These are phyloP conservation scores for Blastobotrys robertii DNA, from an alignment of 805 yeast genomes.

Conservation along the genomic window DNA sequence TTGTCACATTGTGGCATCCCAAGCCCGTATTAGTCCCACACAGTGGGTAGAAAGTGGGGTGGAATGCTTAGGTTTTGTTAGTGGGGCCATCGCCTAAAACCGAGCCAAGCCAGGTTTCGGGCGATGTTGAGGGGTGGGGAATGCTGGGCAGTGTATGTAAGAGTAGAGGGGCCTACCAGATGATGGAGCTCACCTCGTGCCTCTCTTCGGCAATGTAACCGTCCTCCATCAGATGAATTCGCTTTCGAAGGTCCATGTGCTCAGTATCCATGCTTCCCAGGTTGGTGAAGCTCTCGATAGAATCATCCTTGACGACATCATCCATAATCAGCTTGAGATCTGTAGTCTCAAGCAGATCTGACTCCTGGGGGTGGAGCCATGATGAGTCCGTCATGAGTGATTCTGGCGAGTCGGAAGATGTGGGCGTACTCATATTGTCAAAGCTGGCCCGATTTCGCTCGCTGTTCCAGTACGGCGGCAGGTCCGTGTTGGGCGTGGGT, in stretches of 20 bases:
- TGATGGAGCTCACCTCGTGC: constrained; percentile 8
- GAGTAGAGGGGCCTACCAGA: constrained; percentile 5
- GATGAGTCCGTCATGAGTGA: constrained; percentile 6
- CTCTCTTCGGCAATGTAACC: constrained; percentile 11
- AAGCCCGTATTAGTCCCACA: too few species aligned
- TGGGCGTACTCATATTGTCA: too few species aligned
- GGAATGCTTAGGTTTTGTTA: neutral
- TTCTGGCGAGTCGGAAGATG: constrained; percentile 3
- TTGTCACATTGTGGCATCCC: too few species aligned
- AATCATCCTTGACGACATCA: constrained; percentile 5
- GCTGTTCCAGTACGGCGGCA: too few species aligned
- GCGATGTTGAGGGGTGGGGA: neutral
- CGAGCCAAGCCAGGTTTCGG: neutral
- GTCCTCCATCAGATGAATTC: constrained; percentile 21
- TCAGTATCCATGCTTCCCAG: neutral
- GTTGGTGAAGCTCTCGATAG: neutral
- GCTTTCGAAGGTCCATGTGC: constrained; percentile 15
- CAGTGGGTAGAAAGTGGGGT: neutral
- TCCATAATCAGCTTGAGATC: constrained; percentile 14
- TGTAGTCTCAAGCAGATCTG: constrained; percentile 11
- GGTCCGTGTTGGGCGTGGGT: neutral
- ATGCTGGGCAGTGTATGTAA: neutral
- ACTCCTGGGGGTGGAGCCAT: neutral
- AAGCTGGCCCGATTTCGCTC: too few species aligned
- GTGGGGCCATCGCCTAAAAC: neutral